These are phyloP conservation scores for Crotalaria pallida DNA, from an alignment of 306 rosid species.

Conservation along the genomic window DNA sequence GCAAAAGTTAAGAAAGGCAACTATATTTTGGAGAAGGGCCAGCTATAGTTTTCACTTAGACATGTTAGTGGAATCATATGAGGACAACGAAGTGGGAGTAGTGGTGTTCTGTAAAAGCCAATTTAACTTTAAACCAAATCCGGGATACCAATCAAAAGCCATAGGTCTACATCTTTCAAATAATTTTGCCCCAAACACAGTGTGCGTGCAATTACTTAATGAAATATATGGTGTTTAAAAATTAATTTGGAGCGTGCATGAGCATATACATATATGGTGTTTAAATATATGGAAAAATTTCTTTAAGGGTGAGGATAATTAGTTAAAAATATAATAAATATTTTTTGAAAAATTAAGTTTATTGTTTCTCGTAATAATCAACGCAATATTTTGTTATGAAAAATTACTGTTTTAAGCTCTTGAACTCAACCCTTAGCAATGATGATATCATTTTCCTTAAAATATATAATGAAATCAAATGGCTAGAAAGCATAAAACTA, in stretches of 20 bases:
- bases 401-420: too few species aligned
- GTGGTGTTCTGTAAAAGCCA: constrained; percentile 9
- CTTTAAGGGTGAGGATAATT: too few species aligned
- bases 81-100: constrained; percentile 16
- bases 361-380: too few species aligned
- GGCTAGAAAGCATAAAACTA: neutral
- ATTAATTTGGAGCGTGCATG: neutral
- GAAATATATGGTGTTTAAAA: neutral
- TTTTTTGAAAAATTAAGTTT: too few species aligned
- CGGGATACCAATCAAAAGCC: neutral
- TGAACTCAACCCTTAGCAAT: too few species aligned
- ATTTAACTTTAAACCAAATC: constrained; percentile 18
- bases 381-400: too few species aligned
- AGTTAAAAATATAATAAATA: too few species aligned
- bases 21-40: constrained; percentile 38
- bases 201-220: neutral
- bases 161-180: neutral
- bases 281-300: too few species aligned
- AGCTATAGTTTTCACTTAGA: constrained; percentile 36
- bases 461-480: too few species aligned
- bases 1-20: constrained; percentile 36
- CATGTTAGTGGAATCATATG: constrained; percentile 47
- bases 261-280: neutral
- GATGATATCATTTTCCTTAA: too few species aligned
- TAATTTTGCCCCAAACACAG: neutral